Evolutionary conservation across 306 rosid genomes (phyloP).

Genomic region (Spatholobus suberectus): DNA sequence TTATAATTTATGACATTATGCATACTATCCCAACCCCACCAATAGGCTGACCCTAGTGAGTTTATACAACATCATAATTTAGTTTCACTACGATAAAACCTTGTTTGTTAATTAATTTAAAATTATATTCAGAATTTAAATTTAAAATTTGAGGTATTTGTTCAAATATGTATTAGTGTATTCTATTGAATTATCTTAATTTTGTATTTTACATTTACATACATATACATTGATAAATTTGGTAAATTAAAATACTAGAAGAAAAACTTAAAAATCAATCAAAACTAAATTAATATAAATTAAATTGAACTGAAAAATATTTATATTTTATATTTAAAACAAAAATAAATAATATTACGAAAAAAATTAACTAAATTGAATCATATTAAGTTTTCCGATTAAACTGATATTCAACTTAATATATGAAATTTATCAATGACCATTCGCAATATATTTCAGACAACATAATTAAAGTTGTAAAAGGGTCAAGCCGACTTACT

Average conservation of each 20-base stretch:
- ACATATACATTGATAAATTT: neutral
- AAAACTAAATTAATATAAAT: too few relatives aligned
- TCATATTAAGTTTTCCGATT: neutral
- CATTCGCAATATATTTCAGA: neutral
- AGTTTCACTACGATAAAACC: neutral
- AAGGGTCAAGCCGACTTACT: neutral
- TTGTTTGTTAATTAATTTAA: neutral
- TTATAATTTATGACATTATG: too few relatives aligned
- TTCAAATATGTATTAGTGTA: neutral
- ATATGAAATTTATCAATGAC: neutral
- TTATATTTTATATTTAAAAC: neutral
- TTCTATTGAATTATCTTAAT: neutral
- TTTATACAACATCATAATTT: too few relatives aligned
- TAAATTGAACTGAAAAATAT: neutral
- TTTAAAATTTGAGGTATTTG: neutral
- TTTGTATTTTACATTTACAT: neutral
- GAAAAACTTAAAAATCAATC: neutral
- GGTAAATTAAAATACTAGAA: neutral
- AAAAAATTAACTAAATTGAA: neutral
- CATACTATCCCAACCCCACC: too few relatives aligned
- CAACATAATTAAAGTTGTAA: conserved; percentile 1
- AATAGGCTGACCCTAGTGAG: too few relatives aligned
- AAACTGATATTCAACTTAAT: neutral
- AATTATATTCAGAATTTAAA: too few relatives aligned
- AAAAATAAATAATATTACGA: neutral